Evolutionary conservation across 768 basidiomycete genomes (phyloP).

Genomic region (Russula griseocarnosa): DNA sequence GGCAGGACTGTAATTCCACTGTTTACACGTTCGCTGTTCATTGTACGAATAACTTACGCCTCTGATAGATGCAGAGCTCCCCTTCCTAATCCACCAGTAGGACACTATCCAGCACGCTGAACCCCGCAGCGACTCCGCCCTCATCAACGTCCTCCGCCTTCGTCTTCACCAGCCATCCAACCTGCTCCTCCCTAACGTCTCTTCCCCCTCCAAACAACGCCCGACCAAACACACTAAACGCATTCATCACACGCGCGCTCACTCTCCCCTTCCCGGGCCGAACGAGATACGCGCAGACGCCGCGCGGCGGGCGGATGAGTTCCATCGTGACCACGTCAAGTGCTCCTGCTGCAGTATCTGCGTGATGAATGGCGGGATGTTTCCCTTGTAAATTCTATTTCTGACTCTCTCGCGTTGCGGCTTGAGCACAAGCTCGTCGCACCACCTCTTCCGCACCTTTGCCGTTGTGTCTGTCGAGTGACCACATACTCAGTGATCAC

Average conservation of each 20-base stretch:
- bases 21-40: too few relatives aligned
- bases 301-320: slow-evolving; percentile 74
- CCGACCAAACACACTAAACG: slow-evolving; percentile 91
- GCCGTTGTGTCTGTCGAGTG: slow-evolving; percentile 46
- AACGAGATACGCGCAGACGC: slow-evolving; percentile 68
- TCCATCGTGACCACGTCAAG: slow-evolving; percentile 94
- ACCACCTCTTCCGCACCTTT: slow-evolving; percentile 50
- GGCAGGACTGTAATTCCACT: too few relatives aligned
- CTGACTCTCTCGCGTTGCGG: slow-evolving; percentile 98
- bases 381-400: slow-evolving; percentile 86
- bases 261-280: slow-evolving; percentile 53
- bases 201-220: slow-evolving; percentile 60
- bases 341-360: slow-evolving; percentile 55
- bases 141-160: slow-evolving; percentile 91
- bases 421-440: slow-evolving; percentile 73
- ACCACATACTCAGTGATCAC: slow-evolving; percentile 93
- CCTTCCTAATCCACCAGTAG: slow-evolving; percentile 36
- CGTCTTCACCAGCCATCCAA: slow-evolving; percentile 83
- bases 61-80: too few relatives aligned
- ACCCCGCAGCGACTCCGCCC: slow-evolving; percentile 68
- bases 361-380: slow-evolving; percentile 75
- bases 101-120: slow-evolving; percentile 43
- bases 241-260: slow-evolving; percentile 71
- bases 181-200: slow-evolving; percentile 55
- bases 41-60: too few relatives aligned